Evolutionary conservation across 257 asterid genomes (phyloP).

Genomic region (Dorcoceras hygrometricum): DNA sequence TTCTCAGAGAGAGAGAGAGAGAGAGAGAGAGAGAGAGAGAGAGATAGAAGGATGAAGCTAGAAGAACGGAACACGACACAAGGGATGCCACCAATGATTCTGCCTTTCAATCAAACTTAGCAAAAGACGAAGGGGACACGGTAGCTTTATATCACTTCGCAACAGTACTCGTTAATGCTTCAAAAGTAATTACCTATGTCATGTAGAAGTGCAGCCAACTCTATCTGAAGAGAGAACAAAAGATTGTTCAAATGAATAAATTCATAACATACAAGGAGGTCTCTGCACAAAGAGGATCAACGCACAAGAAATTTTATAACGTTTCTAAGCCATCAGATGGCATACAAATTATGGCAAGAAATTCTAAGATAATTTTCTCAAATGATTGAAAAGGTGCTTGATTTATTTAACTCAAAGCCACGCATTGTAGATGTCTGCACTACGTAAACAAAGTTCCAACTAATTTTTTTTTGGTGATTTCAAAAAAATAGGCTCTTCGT

Average conservation of each 20-base stretch:
- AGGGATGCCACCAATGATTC: neutral
- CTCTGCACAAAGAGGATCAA: neutral
- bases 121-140: neutral
- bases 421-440: neutral
- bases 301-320: slow-evolving; percentile 1
- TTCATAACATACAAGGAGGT: slow-evolving; percentile 1
- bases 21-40: neutral
- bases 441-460: neutral
- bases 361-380: neutral
- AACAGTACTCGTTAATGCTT: neutral
- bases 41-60: neutral
- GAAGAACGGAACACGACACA: slow-evolving; percentile 2
- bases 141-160: neutral
- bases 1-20: slow-evolving; percentile 3
- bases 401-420: neutral
- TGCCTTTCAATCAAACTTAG: slow-evolving; percentile 1
- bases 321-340: neutral
- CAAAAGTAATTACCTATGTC: slow-evolving; percentile 60
- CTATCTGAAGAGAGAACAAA: slow-evolving; percentile 55
- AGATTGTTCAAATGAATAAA: slow-evolving; percentile 16
- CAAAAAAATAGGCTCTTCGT: neutral
- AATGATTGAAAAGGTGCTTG: slow-evolving; percentile 5
- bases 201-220: slow-evolving; percentile 94
- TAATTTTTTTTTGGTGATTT: too few relatives aligned
- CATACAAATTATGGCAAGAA: neutral